Conservation (phyloP, 2,329 filamentous ascomycete genomes). For the Fusarium tricinctum region DNA sequence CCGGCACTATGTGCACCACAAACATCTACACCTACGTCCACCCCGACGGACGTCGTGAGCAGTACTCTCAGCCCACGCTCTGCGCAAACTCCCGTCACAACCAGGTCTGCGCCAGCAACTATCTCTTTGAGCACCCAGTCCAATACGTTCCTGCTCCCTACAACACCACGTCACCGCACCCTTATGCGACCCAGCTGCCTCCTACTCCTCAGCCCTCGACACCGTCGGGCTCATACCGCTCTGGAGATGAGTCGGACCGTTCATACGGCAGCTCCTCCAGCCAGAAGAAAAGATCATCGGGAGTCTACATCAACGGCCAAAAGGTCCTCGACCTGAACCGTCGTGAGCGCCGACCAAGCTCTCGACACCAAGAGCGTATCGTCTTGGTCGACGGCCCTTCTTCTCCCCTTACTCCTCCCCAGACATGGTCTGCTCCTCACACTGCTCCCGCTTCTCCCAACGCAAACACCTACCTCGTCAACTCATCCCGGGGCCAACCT, state of each 20-base stretch:
- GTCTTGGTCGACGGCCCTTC: constrained; percentile 62
- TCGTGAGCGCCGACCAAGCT: constrained; percentile 48
- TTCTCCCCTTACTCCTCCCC: constrained; percentile 63
- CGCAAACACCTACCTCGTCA: constrained; percentile 47
- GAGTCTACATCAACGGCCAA: constrained; percentile 57
- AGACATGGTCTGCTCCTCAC: constrained; percentile 56
- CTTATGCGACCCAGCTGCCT: constrained; percentile 55
- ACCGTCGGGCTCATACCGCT: constrained; percentile 53
- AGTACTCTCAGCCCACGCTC: constrained; percentile 54
- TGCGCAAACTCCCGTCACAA: constrained; percentile 59
- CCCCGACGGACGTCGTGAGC: constrained; percentile 59
- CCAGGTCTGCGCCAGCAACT: constrained; percentile 59
- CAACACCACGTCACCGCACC: constrained; percentile 47
- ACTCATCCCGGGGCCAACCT: constrained; percentile 49
- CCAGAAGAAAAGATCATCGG: constrained; percentile 54
- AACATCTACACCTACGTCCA: constrained; percentile 63
- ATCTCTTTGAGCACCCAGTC: constrained; percentile 58
- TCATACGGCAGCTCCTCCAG: constrained; percentile 52
- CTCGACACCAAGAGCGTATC: constrained; percentile 58
- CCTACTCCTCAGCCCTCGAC: constrained; percentile 56
- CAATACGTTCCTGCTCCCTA: constrained; percentile 56
- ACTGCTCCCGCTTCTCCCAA: constrained; percentile 59
- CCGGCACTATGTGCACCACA: constrained; percentile 65
- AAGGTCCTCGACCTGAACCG: constrained; percentile 55
- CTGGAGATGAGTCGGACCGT: constrained; percentile 56